Percentiles rank a stretch among this genome's conserved stretches.
Conservation (phyloP, 352 stramenopile species). For the Globisporangium ultimum region DNA sequence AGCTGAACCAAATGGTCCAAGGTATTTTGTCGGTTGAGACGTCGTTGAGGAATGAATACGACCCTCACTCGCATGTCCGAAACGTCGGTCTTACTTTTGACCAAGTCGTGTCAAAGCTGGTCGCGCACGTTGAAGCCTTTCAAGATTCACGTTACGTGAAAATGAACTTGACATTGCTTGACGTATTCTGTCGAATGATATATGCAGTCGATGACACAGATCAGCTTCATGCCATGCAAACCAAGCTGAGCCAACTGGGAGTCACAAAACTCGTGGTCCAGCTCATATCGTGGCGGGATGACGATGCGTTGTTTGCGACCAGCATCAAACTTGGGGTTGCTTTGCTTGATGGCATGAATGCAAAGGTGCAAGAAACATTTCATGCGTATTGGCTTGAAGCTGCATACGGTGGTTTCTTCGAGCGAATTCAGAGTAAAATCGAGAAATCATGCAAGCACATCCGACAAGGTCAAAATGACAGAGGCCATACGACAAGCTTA, state of each 20-base stretch:
- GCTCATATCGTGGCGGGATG: conserved; percentile 48
- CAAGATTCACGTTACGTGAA: conserved; percentile 57
- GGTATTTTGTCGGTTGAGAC: conserved; percentile 53
- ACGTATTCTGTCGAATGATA: conserved; percentile 76
- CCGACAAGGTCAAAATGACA: conserved; percentile 23
- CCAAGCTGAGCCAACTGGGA: conserved; percentile 58
- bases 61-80: conserved; percentile 33
- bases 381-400: conserved; percentile 39
- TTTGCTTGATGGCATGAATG: conserved; percentile 73
- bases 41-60: conserved; percentile 43
- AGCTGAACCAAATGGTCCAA: conserved; percentile 74
- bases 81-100: conserved; percentile 59
- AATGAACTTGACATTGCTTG: conserved; percentile 64
- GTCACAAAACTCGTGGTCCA: conserved; percentile 66
- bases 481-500: conserved; percentile 4
- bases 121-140: conserved; percentile 53
- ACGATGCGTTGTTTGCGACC: conserved; percentile 51
- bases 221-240: conserved; percentile 56
- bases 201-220: conserved; percentile 51
- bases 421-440: conserved; percentile 41
- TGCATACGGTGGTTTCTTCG: conserved; percentile 39
- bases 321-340: conserved; percentile 64
- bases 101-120: conserved; percentile 56
- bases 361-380: conserved; percentile 72
- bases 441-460: conserved; percentile 48